Conservation (phyloP, 108 stramenopile species). For the Cyclotella baltica region DNA sequence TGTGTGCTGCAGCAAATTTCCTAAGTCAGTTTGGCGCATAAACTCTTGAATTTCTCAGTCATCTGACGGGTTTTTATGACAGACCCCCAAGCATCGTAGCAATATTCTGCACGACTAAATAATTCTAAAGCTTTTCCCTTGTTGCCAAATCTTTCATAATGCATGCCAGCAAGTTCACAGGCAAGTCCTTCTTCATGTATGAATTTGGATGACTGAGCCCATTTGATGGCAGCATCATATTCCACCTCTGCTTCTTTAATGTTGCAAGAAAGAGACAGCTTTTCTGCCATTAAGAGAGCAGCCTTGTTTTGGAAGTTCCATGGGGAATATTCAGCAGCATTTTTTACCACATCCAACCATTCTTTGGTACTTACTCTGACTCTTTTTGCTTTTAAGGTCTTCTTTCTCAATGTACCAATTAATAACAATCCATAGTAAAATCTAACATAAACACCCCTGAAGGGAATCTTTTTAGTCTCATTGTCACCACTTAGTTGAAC, state of each 20-base stretch:
- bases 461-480: neutral
- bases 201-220: conserved; percentile 22
- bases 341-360: neutral
- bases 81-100: conserved; percentile 37
- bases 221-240: conserved; percentile 18
- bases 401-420: neutral
- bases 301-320: conserved; percentile 22
- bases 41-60: conserved; percentile 1
- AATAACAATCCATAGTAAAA: neutral
- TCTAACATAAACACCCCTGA: neutral
- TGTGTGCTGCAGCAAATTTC: no score
- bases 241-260: conserved; percentile 15
- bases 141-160: conserved; percentile 24
- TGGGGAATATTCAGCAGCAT: neutral
- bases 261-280: conserved; percentile 5
- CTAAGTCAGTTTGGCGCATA: no score
- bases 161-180: conserved; percentile 39
- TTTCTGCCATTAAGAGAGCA: conserved; percentile 27
- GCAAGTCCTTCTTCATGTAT: conserved; percentile 47
- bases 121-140: conserved; percentile 8
- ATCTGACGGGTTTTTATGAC: neutral
- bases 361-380: neutral
- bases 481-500: neutral
- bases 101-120: conserved; percentile 25
- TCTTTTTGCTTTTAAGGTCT: conserved; percentile 2